Base-by-base conservation (phyloP, 75 land plant species). In the Picea glauca region DNA sequence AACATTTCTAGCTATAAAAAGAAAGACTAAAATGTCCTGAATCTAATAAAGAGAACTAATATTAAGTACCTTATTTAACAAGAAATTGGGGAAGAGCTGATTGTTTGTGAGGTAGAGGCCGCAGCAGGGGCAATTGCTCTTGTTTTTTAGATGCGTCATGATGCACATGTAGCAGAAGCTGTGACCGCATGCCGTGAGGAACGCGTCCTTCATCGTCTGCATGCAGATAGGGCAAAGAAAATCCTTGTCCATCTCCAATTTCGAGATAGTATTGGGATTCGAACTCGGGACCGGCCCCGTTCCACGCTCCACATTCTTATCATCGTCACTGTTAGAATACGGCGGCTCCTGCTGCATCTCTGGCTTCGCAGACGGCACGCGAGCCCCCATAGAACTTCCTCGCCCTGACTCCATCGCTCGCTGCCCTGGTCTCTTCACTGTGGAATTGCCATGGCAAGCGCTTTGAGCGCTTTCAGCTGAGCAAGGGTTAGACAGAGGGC, bases 141-240 rank as follows among this genome's bases (percentile, higher is more conserved):
- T 97, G 82, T 93, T 91, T 23, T 87, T 83, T 21, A 97, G 84
- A 80, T 97, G 99, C 23, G 98, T 97, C 76, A 90, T 90, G 70
- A 97, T 95, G 62, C 99, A 97, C 93, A 90, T 95, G 80, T 97
- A 95, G 74, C 99, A 97, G 81, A 97, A 97, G 83, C 93, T 97
- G 76, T 97, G 99, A 0, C 99, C 99, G 76, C 99, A 97, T 3
- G 91, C 81, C 9, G 99, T 97, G 4, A 96, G 81, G 72, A 97
- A 97, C 57, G 98, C 99, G 59, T 97, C 99, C 80, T 93, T 97
- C 64, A 97, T 94, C 17, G 90, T 85, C 85, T 95, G 95, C 85
- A 97, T 94, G 75, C 99, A 97, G 4, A 97, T 95, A 70, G 99
- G 99, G 77, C 99, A 95, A 60, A 90, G 77, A 59, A 93, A 78